Base-by-base conservation (phyloP, 768 basidiomycete genomes). In the Lentinula lateritia region DNA sequence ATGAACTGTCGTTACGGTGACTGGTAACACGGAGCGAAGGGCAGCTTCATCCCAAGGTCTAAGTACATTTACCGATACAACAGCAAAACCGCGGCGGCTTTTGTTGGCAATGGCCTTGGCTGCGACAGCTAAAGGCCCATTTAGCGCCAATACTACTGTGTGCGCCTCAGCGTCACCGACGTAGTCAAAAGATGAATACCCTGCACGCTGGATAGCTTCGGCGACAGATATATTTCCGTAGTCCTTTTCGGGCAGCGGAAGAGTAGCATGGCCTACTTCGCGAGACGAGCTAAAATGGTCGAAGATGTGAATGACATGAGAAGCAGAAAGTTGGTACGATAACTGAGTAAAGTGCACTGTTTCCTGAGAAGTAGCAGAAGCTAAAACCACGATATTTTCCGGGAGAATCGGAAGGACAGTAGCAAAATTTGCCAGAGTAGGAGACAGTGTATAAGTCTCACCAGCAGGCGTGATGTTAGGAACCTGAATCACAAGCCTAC, bases 241-340 rank as follows among this genome's bases (percentile, higher is more conserved):
- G 0, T 71, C 67, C 23, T 75, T 74, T 0, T 71, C 63, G 5
- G 73, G 64, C 15, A 79, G 66, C 2, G 80, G 78, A 32, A 73
- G 66, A 41, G 85, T 73, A 38, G 78, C 68, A 58, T 86, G 82
- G 2, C 90, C 85, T 38, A 83, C 75, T 74, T 98, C 94, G 28
- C 96, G 87, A 38, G 87, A 79, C 36, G 86, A 80, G 63, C 85
- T 84, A 69, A 91, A 81, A 66, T 96, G 92, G 73, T 98, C 95
- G 69, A 98, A 95, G 45, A 98, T 76, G 72, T 98, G 94, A 60
- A 95, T 81, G 61, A 92, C 86, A 72, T 96, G 92, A 45, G 76
- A 81, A 18, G 75, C 71, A 15, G 80, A 79, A 54, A 90, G 73
- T 62, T 78, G 80, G 77, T 95, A 95, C n/a, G 93, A 80, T 52